Conservation (phyloP, 75 land plant genomes). For the Cunninghamia lanceolata region DNA sequence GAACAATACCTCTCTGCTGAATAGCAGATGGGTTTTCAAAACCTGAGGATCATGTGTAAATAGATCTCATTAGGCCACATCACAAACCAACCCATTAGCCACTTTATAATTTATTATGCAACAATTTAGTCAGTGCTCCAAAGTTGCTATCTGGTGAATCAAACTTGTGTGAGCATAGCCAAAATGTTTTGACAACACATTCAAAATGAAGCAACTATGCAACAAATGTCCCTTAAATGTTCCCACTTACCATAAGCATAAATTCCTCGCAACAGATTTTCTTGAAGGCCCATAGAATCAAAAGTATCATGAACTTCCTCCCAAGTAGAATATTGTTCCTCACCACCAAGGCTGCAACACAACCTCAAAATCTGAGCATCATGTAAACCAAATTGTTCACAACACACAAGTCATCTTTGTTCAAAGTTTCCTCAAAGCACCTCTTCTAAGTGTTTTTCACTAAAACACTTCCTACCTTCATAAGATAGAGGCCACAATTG, state of each 20-base stretch:
- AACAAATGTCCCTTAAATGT: background rate
- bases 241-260: conserved; percentile 60
- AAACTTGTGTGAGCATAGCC: background rate
- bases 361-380: background rate
- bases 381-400: background rate
- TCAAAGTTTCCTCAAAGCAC: too few relatives aligned
- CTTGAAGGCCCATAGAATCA: conserved; percentile 64
- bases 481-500: too few relatives aligned
- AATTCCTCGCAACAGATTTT: conserved; percentile 68
- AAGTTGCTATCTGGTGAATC: background rate
- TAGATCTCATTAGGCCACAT: background rate
- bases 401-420: too few relatives aligned
- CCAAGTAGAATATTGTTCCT: conserved; percentile 59
- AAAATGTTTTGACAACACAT: background rate
- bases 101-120: background rate
- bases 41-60: conserved; percentile 21
- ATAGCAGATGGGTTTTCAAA: conserved; percentile 78
- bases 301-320: conserved; percentile 65
- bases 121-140: background rate
- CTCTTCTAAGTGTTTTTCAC: too few relatives aligned
- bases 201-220: background rate
- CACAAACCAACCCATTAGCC: too few relatives aligned
- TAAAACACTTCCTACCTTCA: too few relatives aligned
- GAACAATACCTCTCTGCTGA: conserved; percentile 79
- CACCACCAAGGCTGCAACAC: conserved; percentile 30